These are phyloP conservation scores for Cyclocybe cylindracea DNA, from an alignment of 768 basidiomycete genomes.

Conservation along the genomic window DNA sequence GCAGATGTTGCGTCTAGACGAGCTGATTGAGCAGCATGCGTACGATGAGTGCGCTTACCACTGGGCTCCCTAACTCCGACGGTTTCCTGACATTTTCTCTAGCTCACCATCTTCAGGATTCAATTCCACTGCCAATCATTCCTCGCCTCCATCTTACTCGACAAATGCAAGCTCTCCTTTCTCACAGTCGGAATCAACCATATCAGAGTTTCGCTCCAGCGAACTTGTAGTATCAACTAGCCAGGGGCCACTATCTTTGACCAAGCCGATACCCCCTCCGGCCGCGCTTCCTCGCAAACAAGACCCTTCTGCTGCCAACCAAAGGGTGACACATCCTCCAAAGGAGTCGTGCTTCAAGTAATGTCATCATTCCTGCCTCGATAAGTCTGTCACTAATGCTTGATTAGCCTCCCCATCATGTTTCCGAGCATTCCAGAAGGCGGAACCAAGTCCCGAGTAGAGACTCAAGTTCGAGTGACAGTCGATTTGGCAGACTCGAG, in stretches of 20 bases:
- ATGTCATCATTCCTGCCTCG: slow-evolving; percentile 3
- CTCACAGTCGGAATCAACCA: slow-evolving; percentile 18
- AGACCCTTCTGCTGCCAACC: slow-evolving; percentile 48
- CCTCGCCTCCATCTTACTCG: slow-evolving; percentile 31
- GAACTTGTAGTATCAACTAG: slow-evolving; percentile 33
- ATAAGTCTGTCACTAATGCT: slow-evolving; percentile 12
- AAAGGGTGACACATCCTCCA: slow-evolving; percentile 67
- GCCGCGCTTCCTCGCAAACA: slow-evolving; percentile 56
- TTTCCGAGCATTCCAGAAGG: slow-evolving; percentile 80
- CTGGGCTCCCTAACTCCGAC: slow-evolving; percentile 10
- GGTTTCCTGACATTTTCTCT: slow-evolving; percentile 11
- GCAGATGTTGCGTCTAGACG: slow-evolving; percentile 67
- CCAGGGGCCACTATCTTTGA: slow-evolving; percentile 45
- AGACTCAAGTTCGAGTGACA: slow-evolving; percentile 88
- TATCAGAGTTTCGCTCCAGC: slow-evolving; percentile 29
- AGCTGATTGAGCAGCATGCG: slow-evolving; percentile 71
- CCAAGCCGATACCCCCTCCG: slow-evolving; percentile 70
- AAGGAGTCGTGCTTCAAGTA: slow-evolving; percentile 80
- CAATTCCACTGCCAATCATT: slow-evolving; percentile 28
- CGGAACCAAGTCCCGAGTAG: slow-evolving; percentile 92
- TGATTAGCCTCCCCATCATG: slow-evolving; percentile 70
- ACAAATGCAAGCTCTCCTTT: slow-evolving; percentile 21
- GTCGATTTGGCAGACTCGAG: slow-evolving; percentile 76
- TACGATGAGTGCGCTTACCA: slow-evolving; percentile 68
- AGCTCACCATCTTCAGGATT: slow-evolving; percentile 38